phyloP scores from a whole-genome alignment of 768 basidiomycete species.

The Tulasnella sp. region DNA sequence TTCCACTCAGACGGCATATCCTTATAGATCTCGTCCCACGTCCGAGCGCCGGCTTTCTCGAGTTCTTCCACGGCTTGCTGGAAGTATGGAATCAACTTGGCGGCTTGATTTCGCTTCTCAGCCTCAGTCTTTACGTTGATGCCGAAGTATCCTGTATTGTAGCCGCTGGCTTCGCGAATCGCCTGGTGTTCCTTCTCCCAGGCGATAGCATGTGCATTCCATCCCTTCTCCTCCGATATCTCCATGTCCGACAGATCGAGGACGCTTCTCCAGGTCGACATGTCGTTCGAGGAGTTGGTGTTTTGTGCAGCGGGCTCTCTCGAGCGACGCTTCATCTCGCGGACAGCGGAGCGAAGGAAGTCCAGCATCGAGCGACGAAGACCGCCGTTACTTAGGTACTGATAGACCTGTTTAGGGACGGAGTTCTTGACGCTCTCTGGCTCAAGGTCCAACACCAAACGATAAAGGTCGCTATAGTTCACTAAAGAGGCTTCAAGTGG shows the following conservation, averaged over 20 bases:
- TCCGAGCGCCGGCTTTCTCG: conserved; percentile 43
- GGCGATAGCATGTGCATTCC: conserved; percentile 19
- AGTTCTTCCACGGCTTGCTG: conserved; percentile 42
- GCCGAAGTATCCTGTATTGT: too few species aligned
- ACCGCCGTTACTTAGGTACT: background rate
- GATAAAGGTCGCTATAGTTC: conserved; percentile 34
- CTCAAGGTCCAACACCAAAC: conserved; percentile 37
- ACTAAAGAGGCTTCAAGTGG: conserved; percentile 38
- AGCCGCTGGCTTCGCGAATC: background rate
- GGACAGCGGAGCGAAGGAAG: conserved; percentile 28
- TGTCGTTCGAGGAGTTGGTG: background rate
- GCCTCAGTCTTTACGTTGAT: background rate
- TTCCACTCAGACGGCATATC: conserved; percentile 30
- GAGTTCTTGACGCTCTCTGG: conserved; percentile 30
- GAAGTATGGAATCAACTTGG: conserved; percentile 39
- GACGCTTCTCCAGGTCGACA: background rate
- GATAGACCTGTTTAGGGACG: background rate
- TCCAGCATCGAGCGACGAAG: conserved; percentile 33
- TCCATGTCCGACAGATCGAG: conserved; percentile 13
- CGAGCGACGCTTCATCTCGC: conserved; percentile 24
- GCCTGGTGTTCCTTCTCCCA: background rate
- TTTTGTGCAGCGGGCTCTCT: background rate
- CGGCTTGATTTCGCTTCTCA: conserved; percentile 33
- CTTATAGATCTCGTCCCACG: conserved; percentile 46
- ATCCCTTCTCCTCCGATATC: conserved; percentile 6